Conservation (phyloP, 225 moss, liverwort and hornwort species). For the Pseudisothecium myosuroides region DNA sequence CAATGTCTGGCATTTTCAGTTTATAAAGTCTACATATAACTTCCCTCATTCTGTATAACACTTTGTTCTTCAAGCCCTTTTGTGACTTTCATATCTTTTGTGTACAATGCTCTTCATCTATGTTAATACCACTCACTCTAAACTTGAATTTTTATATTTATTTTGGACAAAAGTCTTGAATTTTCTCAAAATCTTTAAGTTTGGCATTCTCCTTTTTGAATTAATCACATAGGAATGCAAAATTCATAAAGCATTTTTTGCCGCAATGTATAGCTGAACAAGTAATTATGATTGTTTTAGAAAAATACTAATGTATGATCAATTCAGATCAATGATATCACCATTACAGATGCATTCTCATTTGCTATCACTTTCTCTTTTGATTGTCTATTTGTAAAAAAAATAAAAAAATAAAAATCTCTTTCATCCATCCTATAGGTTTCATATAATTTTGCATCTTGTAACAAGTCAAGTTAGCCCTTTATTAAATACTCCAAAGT, state of each 20-base stretch:
- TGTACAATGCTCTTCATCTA: not conserved
- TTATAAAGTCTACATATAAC: not conserved
- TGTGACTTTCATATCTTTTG: not conserved
- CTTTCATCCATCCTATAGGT: not conserved
- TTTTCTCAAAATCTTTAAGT: not conserved
- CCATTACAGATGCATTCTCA: not conserved
- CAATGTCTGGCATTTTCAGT: not conserved
- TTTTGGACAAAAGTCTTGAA: not conserved
- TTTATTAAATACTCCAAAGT: not conserved
- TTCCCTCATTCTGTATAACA: not conserved
- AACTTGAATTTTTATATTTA: not conserved
- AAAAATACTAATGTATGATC: not conserved
- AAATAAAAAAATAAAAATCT: not conserved
- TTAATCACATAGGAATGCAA: not conserved
- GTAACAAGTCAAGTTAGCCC: not conserved
- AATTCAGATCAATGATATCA: not conserved
- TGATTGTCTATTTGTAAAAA: not conserved
- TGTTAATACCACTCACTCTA: not conserved
- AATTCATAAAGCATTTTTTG: too few relatives aligned
- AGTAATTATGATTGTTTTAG: not conserved
- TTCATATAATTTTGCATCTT: not conserved
- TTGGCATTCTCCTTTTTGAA: not conserved
- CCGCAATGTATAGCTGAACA: rapidly evolving
- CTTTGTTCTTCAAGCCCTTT: not conserved
- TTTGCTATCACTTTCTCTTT: not conserved